Evolutionary conservation across 2,329 filamentous ascomycete genomes (phyloP), one percentile per base, ranked within the genome.

Genomic region (Xylaria sp.): DNA sequence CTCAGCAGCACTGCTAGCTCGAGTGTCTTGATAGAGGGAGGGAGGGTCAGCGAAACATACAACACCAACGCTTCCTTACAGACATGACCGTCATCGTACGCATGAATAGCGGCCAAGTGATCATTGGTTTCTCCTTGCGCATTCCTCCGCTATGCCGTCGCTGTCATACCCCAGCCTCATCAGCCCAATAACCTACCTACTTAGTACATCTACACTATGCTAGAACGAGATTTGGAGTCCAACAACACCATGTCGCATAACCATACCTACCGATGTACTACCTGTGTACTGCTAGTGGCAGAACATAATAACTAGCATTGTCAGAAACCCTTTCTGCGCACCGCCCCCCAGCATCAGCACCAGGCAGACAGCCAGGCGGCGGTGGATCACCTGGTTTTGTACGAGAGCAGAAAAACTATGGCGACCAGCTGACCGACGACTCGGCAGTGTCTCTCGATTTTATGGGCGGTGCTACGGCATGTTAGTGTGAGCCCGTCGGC

Each of bases 351-450:
- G 25, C 49, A 62, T 18, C 62, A 48, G 51, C 46, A 61, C 49
- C 57, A 67, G 59, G 59, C 59, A 69, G 59, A 59, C 54, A 66
- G 58, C 7, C 7, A 36, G 33, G 33, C 33, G 55, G 46, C 23
- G 60, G 56, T 65, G 58, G 43, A 69, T 69, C 67, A 69, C 49
- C 64, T 69, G 64, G 33, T 56, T 56, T 33, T 52, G 56, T 52
- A 62, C 54, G 41, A 49, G 39, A 49, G 39, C 15, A 51, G 41
- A 18, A 60, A 67, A 63, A 49, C 12, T 31, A n/a, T 33, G 36
- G 36, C 51, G 52, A n/a, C 60, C 64, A 62, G 56, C 64, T 70
- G 68, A 67, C 68, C 68, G 59, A n/a, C 49, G 23, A 43, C 25
- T 39, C 23, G 39, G 48, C 66, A 43, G 55, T 60, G 51, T 58